Base-by-base conservation (phyloP, 192 early-diverging fungal genomes). In the Dimargaris cristalligena region DNA sequence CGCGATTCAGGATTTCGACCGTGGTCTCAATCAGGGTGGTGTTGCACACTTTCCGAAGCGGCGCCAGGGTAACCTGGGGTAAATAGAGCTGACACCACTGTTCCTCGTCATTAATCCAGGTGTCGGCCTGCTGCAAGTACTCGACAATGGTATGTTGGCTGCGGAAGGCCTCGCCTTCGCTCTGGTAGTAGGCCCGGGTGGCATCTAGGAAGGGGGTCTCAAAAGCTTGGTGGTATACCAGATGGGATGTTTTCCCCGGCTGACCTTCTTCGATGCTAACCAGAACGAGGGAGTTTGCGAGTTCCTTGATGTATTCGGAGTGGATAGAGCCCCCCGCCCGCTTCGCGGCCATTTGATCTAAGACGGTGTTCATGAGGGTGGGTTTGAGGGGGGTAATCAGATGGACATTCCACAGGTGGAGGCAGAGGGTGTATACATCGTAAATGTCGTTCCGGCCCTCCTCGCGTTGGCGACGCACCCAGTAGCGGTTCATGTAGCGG, bases 391-490 rank as follows among this genome's bases (percentile, higher is more conserved):
- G 69, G 61, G 74, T 73, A 60, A 90, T 87, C 51, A 90, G 63
- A 30, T 85, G 75, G 52, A 89, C 86, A 58, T 84, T 80, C 95
- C 93, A 96, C 54, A 68, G 62, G 31, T 65, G 62, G 32, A 72
- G 59, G 75, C 76, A 77, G 70, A 98, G 85, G 59, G 89, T 96
- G 70, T 92, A 90, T 38, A 99, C 84, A 59, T 96, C 91, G 65
- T 85, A 88, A 28, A 93, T 82, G 62, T 76, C 78, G 45, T 76
- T 81, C 73, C 85, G 88, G 30, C 90, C 88, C 62, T 99, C 95
- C 38, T 94, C 91, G 54, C 92, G 85, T 73, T 94, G 89, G 63
- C 95, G 78, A 71, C 89, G 92, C 45, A 97, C 88, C 95, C 95
- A 99, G 68, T 92, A 87, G 34, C 92, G 82, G 71, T 99, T 99